Evolutionary conservation across 2,329 filamentous ascomycete species (phyloP), one percentile per base, ranked within the genome.

Genomic region (Mollisia scopiformis): DNA sequence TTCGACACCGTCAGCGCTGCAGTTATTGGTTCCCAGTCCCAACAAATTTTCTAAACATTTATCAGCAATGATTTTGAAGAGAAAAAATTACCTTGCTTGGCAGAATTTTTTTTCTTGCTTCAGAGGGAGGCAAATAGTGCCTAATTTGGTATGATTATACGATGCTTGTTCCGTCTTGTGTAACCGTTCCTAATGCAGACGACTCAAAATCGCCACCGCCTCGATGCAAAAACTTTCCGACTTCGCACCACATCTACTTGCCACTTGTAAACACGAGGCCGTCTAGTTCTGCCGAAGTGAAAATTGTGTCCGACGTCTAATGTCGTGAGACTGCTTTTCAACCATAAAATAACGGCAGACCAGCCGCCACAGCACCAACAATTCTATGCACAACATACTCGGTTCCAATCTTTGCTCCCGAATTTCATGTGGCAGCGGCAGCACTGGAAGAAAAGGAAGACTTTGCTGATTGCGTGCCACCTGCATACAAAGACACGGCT

Each of bases 321-420:
- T 5, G 13, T 13, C 16, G 21, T 28, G 23, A 11, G 53, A 53
- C n/a, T 27, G 23, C 19, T 54, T 31, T n/a, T n/a, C n/a, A 19
- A 57, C 63, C 54, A 65, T 55, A 65, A 19, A 31, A 65, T 31
- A 46, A 62, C 41, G 21, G 56, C 61, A 49, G 62, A 61, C 58
- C 49, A 28, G 53, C 62, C 30, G 59, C 65, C 21, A 59, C 54
- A 43, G 52, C 57, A 13, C 59, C 55, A 28, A 64, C 19, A 13
- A 65, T 23, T 7, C 49, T 56, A 16, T 52, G 37, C 21, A 16
- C 19, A 4, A 31, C 8, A n/a, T 51, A 31, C 3, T 33, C 19
- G 28, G 19, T 25, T 16, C 6, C 8, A 41, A 13, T 47, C 3
- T 6, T 47, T 11, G 28, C 28, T 14, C 27, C 49, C 11, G 49